Evolutionary conservation across 176 grass and related monocot genomes (phyloP).

Genomic region (Hsuehochloa calcarea): DNA sequence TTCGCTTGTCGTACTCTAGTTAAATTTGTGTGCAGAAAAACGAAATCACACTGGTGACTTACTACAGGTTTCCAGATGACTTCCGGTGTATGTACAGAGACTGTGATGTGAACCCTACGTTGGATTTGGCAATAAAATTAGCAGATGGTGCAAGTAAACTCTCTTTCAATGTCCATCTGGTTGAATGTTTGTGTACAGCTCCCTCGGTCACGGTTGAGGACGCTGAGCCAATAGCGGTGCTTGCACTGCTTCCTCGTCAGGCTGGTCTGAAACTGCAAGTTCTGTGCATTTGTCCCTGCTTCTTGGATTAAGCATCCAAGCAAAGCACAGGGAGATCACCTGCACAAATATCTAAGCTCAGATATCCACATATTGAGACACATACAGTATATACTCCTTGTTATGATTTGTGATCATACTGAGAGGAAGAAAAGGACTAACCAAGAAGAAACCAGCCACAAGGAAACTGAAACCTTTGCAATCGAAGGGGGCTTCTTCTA

Average conservation of each 20-base stretch:
- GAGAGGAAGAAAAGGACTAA: not conserved
- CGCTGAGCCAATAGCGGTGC: constrained; percentile 32
- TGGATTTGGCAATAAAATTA: not conserved
- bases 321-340: constrained; percentile 57
- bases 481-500: constrained; percentile 56
- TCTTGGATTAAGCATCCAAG: constrained; percentile 55
- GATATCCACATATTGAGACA: no score
- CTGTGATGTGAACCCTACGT: not conserved
- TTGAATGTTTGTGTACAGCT: not conserved
- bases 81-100: not conserved
- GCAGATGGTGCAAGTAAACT: not conserved
- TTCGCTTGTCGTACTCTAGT: not conserved
- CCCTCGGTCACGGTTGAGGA: constrained; percentile 1
- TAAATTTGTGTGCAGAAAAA: constrained; percentile 3
- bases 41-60: not conserved
- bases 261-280: not conserved
- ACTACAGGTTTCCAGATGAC: not conserved
- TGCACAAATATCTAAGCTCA: constrained; percentile 29
- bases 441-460: constrained; percentile 64
- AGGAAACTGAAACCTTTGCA: constrained; percentile 88
- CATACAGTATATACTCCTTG: not conserved
- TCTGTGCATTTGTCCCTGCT: not conserved
- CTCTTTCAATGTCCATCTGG: not conserved
- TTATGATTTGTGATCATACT: not conserved
- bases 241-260: constrained; percentile 32